Conservation (phyloP, 176 grass and related monocot genomes). For the Zoysia pacifica region DNA sequence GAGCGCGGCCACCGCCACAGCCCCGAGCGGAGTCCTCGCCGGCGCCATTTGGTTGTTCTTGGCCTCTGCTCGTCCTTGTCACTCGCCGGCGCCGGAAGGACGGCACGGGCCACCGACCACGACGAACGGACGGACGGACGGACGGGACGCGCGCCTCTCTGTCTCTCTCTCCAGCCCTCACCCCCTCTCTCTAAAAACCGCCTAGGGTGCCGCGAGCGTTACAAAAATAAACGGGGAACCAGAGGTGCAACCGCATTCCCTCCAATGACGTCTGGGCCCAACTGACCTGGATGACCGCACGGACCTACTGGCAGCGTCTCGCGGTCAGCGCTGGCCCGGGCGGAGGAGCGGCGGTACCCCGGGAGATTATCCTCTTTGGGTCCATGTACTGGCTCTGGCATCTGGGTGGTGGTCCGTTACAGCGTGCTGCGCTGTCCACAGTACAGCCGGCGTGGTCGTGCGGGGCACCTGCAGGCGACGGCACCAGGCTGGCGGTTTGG, state of each 20-base stretch:
- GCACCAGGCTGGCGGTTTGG: background rate
- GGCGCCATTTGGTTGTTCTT: background rate
- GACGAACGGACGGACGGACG: conserved; percentile 12
- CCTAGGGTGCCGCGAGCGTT: background rate
- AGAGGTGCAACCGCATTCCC: rapidly evolving
- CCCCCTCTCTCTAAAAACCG: background rate
- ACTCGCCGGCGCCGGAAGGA: conserved; percentile 29
- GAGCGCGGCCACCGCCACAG: conserved; percentile 37
- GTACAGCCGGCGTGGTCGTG: background rate
- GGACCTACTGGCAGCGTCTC: background rate
- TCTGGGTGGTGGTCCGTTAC: background rate
- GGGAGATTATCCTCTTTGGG: background rate
- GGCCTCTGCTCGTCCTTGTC: too few relatives aligned
- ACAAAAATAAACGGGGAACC: background rate
- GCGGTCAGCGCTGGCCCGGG: background rate
- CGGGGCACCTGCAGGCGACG: background rate
- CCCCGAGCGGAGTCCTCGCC: conserved; percentile 23
- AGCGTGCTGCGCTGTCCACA: background rate
- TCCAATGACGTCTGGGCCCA: background rate
- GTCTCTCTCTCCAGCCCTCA: background rate
- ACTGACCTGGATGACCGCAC: too few relatives aligned
- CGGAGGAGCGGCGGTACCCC: background rate
- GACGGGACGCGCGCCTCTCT: background rate
- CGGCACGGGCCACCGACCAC: conserved; percentile 33
- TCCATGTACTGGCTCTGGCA: background rate